Base-by-base conservation (phyloP, 2,329 filamentous ascomycete species). In the Penicillium hordei region DNA sequence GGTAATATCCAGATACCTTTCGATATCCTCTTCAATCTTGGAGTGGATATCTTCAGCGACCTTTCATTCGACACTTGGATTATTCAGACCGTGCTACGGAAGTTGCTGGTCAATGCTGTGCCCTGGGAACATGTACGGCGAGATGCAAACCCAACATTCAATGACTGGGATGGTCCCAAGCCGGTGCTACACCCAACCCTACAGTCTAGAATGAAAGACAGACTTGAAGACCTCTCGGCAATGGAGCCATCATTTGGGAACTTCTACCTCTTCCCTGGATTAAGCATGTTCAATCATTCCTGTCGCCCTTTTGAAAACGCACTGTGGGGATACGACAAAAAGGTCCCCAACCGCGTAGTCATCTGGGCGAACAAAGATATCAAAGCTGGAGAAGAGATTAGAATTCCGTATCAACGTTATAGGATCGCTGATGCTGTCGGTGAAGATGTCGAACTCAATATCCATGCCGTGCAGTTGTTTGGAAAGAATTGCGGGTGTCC, bases 1-100 rank as follows among this genome's bases (percentile, higher is more conserved):
- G 72, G 67, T 15, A 76, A 76, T 54, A 71, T 76, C 34, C 64
- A 64, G n/a, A 68, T 75, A 4, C 72, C 73, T 0, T 75, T 75
- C 45, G 68, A 75, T 52, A 75, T 75, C 19, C 61, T 75, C 15
- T 61, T 67, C 31, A 59, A 59, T 13, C 64, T 76, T 15, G 73
- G 73, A 2, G 70, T 76, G 8, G 67, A 76, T 42, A 74, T 75
- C 17, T 75, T 75, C 60, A 63, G 69, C 12, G 70, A 75, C 46
- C 60, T 75, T 19, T 60, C 64, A 6, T 76, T 75, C 48, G 73
- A 76, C 55, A 75, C 71, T 2, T 76, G 73, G 72, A 64, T 70
- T 9, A 72, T 75, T 50, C 73, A 76, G 34, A 63, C 60, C 1
- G 65, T 72, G 5, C 48, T 75, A 17, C 59, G 68, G 21, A 76